Conservation (phyloP, 2,329 filamentous ascomycete species). For the Colletotrichum sp. region DNA sequence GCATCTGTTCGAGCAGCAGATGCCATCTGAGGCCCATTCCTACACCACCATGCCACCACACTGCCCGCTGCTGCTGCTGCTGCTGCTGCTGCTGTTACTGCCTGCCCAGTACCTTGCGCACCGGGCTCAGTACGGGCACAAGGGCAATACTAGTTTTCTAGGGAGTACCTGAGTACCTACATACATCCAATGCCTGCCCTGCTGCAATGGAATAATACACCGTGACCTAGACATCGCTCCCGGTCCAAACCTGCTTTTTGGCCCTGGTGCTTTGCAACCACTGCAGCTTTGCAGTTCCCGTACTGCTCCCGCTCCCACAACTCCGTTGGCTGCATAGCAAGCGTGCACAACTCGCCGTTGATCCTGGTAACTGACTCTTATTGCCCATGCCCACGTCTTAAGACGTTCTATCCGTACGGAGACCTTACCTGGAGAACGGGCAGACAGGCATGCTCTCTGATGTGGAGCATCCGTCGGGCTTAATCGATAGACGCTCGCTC, state of each 20-base stretch:
- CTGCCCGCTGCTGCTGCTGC: background rate
- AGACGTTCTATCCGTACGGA: background rate
- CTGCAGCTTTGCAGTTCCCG: background rate
- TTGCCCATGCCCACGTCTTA: background rate
- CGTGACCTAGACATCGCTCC: background rate
- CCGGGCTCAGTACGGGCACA: background rate
- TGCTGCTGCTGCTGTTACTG: background rate
- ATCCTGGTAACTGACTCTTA: conserved; percentile 15
- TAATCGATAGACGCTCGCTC: conserved; percentile 17
- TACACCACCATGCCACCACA: background rate
- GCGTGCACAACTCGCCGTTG: conserved; percentile 15
- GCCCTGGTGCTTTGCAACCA: background rate
- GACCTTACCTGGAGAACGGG: background rate
- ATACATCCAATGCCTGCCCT: background rate
- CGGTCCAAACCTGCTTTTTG: background rate
- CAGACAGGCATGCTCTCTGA: conserved; percentile 7
- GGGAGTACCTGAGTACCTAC: background rate
- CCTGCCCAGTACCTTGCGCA: background rate
- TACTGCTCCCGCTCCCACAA: background rate
- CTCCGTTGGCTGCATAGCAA: background rate
- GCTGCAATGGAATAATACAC: background rate
- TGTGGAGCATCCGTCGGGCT: conserved; percentile 1
- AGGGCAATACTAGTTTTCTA: background rate
- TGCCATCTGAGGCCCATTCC: conserved; percentile 20
- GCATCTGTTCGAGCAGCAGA: conserved; percentile 6